These are phyloP conservation scores for Sonneratia caseolaris DNA, from an alignment of 345 rosid species.

Conservation along the genomic window DNA sequence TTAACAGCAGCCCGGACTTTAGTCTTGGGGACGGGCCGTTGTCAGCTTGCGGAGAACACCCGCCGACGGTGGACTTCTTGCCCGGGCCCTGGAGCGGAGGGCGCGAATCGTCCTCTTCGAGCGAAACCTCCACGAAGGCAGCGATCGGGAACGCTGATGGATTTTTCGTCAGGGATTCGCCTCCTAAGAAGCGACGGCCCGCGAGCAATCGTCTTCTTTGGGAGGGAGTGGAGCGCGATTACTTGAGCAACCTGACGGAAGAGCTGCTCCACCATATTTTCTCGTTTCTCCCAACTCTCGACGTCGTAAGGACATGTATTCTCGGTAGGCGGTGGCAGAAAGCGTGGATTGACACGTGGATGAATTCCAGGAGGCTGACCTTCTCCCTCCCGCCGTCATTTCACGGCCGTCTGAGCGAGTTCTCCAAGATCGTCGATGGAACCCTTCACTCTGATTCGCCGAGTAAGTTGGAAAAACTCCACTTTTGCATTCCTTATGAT, in stretches of 20 bases:
- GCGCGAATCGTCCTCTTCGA: neutral
- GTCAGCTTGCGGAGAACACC: neutral
- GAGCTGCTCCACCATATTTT: neutral
- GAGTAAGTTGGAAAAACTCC: neutral
- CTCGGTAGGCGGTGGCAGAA: neutral
- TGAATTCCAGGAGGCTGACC: neutral
- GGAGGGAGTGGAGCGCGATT: neutral
- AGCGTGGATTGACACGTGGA: neutral
- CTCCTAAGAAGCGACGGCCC: neutral
- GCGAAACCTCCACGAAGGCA: neutral
- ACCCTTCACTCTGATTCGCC: neutral
- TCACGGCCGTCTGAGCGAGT: neutral
- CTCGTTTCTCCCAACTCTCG: neutral
- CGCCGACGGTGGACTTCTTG: neutral
- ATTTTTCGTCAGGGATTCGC: neutral
- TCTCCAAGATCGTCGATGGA: neutral
- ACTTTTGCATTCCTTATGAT: neutral
- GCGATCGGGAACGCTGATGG: neutral
- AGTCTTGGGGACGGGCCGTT: neutral
- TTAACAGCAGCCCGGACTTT: neutral
- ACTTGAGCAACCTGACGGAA: constrained; percentile 1
- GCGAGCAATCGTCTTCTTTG: neutral
- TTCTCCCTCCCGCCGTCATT: neutral
- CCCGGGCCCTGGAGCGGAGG: neutral
- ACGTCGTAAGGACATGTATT: neutral